Base-by-base conservation (phyloP, 305 asterid genomes). In the Solanum aculeatissimum region DNA sequence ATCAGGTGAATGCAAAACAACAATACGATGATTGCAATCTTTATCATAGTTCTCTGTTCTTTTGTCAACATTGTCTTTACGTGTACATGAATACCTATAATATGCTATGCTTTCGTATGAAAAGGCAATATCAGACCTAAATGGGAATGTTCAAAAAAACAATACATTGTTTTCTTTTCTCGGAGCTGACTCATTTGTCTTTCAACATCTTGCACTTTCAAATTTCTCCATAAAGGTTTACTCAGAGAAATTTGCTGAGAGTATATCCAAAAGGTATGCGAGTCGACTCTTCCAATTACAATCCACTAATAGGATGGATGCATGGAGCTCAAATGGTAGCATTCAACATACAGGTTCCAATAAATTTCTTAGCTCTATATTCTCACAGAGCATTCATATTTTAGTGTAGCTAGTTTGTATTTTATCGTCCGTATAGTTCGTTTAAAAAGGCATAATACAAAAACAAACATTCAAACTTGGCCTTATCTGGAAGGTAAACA, bases 301-400 rank as follows among this genome's bases (percentile, higher is more conserved):
- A 94, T 86, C 98, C 98, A 60, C 68, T 90, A 25, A 83, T 91
- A 45, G 98, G 98, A 35, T 95, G 98, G 98, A 87, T 87, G 87
- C 93, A 93, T 87, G 98, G 98, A 77, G 95, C 89, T 82, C 98
- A 95, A 80, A 92, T 94, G 98, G 95, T 95, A 5, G 98, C 98
- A 60, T 92, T 95, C 83, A 94, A 95, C 85, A 95, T 94, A 96
- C 98, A 95, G 97, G 98, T 93, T 38, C 62, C 15, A 23, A 81
- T 16, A 49, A 57, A 2, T 25, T 71, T 27, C 69, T 10, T 38
- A 57, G 35, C 58, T 55, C 12, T 45, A 57, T 47, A n/a, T 55
- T 81, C 49, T 57, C 25, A 51, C 23, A 18, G 23, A 32, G 12
- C 0, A 60, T 4, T 19, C n/a, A 32, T 21, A 71, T 42, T 19